Evolutionary conservation across 805 yeast genomes (phyloP), one percentile per base, ranked within the genome.

Genomic region (Monosporozyma solicola): DNA sequence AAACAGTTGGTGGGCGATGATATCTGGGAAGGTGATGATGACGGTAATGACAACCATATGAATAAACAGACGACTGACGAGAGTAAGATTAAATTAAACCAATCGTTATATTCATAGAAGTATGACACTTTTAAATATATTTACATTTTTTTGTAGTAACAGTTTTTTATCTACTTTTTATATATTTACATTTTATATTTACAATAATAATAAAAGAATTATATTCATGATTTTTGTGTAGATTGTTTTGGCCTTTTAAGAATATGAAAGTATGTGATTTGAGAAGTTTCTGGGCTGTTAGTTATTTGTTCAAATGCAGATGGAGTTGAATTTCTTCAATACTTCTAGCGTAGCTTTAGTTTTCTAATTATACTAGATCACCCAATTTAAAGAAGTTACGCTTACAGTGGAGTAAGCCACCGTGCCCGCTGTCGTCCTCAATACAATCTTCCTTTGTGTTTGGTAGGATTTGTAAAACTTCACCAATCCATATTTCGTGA

Each of bases 401-500:
- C 60, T 84, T 77, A 65, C 78, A 84, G 59, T 84, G 84, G 15
- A 86, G 61, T 46, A 86, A 65, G 0, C 92, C 92, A 15, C 91
- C 91, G 2, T 29, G 24, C 1, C 31, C 33, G 15, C 33, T 53
- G 39, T 67, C 66, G 2, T 69, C 70, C n/a, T 55, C 57, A 1
- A 20, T 20, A 43, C 22, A 22, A 6, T 39, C 52, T 7, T 41
- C 72, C 32, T 51, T 60, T 8, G 53, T 59, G 9, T 58, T 57
- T 0, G 61, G 62, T 11, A 78, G 57, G 2, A 85, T 78, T 43
- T 85, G 85, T 39, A 74, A 70, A 4, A 92, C 95, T 55, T 80
- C 76, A 3, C 88, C 96, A 4, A 90, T 80, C 94, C 97, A 88
- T 3, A 92, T 81, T 64, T 91, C 96, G 69, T 92, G 98, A 62